These are phyloP conservation scores for Aspergillus sp. DNA, from an alignment of 2,329 filamentous ascomycete genomes.

Conservation along the genomic window DNA sequence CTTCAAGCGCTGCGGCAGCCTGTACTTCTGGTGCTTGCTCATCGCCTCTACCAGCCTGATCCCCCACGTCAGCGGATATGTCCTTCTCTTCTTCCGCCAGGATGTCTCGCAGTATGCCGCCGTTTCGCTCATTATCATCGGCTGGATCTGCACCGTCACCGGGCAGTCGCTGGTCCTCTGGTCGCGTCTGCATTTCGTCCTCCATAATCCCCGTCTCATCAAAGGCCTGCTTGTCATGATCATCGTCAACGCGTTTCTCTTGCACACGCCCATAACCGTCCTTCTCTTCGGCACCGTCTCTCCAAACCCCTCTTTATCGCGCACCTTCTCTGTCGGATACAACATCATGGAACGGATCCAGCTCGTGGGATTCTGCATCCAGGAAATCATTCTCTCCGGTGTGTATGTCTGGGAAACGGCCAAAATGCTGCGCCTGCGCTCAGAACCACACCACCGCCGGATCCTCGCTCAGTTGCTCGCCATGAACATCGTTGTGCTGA, in stretches of 20 bases:
- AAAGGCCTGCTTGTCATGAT: conserved; percentile 40
- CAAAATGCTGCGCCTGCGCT: conserved; percentile 40
- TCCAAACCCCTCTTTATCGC: conserved; percentile 1
- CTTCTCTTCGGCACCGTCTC: conserved; percentile 36
- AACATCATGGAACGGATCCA: conserved; percentile 51
- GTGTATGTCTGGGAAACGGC: conserved; percentile 52
- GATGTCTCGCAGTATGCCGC: conserved; percentile 27
- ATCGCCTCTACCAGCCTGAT: conserved; percentile 38
- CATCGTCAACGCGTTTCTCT: conserved; percentile 37
- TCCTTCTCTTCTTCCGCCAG: conserved; percentile 41
- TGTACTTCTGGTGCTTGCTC: conserved; percentile 48
- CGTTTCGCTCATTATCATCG: conserved; percentile 35
- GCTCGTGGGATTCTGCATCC: conserved; percentile 52
- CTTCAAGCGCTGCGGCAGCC: conserved; percentile 39
- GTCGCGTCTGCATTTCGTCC: conserved; percentile 44
- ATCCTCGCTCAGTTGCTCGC: conserved; percentile 50
- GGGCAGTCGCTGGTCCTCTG: conserved; percentile 47
- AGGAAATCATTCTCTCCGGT: conserved; percentile 51
- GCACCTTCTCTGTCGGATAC: conserved; percentile 24
- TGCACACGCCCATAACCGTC: conserved; percentile 41
- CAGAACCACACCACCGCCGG: conserved; percentile 16
- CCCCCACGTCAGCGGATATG: conserved; percentile 39
- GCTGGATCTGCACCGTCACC: conserved; percentile 44
- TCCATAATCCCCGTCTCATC: conserved; percentile 32
- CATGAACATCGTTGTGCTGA: conserved; percentile 48